These are phyloP conservation scores for Cladosporium cucumerinum DNA, from an alignment of 2,329 filamentous ascomycete species.

Conservation along the genomic window DNA sequence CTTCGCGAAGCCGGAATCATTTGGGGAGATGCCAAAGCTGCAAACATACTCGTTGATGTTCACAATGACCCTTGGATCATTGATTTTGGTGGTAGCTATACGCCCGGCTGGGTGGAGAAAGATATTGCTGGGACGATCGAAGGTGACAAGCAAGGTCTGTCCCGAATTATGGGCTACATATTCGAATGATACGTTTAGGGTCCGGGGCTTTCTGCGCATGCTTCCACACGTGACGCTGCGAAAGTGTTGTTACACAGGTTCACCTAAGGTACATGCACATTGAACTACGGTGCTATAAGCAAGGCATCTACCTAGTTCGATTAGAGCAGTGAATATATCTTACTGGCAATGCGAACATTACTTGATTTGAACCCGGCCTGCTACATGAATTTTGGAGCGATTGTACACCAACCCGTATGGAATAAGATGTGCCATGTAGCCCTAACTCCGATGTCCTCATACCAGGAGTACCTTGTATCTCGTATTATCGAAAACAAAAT, in stretches of 20 bases:
- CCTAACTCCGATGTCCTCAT: not conserved
- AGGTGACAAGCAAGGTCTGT: conserved; percentile 26
- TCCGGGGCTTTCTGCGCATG: not conserved
- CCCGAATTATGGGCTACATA: conserved; percentile 20
- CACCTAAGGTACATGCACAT: not conserved
- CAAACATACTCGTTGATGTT: conserved; percentile 24
- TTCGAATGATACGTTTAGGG: not conserved
- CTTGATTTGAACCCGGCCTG: not conserved
- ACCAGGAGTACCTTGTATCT: not conserved
- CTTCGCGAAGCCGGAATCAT: conserved; percentile 25
- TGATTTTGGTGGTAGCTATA: conserved; percentile 28
- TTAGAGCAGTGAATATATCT: not conserved
- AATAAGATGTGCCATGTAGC: not conserved
- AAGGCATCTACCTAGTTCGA: not conserved
- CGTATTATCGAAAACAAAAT: not conserved
- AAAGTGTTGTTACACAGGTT: not conserved
- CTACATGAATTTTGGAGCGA: not conserved
- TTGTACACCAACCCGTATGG: not conserved
- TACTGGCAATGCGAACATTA: not conserved
- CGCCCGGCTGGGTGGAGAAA: conserved; percentile 26
- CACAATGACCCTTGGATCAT: conserved; percentile 26
- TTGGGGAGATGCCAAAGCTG: conserved; percentile 30
- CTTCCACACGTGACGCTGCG: not conserved
- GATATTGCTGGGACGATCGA: conserved; percentile 24
- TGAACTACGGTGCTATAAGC: not conserved